Base-by-base conservation (phyloP, 2,329 filamentous ascomycete genomes). In the Acrocalymma vagum region DNA sequence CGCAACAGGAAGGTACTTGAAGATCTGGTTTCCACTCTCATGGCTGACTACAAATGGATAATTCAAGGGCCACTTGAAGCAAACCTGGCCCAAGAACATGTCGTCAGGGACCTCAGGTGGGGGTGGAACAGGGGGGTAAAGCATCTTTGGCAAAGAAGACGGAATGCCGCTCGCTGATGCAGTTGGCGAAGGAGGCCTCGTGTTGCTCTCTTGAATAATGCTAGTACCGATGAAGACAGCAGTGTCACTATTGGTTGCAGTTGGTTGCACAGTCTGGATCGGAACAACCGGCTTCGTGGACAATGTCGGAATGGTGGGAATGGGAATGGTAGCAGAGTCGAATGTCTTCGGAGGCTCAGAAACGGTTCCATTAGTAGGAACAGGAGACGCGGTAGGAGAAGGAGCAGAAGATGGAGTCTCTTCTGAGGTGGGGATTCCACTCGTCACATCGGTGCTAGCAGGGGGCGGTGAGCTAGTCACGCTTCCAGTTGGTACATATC, bases 21-120 rank as follows among this genome's bases (percentile, higher is more conserved):
- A 95, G 60, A 99, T 89, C 71, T 97, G 93, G 25, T 83, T 83
- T 5, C 90, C 87, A 13, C 91, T 88, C 51, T 86, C 78, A 10
- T 83, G 78, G 48, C 87, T 84, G 15, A 75, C 76, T 9, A 97
- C 88, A 63, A 95, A 96, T 7, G 81, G 74, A 69, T 94, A 99
- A 73, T 95, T 93, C 55, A 95, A 79, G 1, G 82, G 81, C 62
- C 84, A 87, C 36, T 83, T 76, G 79, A 97, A 96, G 22, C 88
- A 94, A 49, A 97, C 80, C 65, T 96, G 90, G 55, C 96, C 86
- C 55, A 88, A 72, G 4, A 82, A 84, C 1, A 82, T 84, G 54
- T 88, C 87, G 3, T 77, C 71, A 0, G 89, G 87, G 13, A 77
- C 68, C 6, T 55, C 47, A 4, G 72, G 45, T 14, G 78, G 75